Evolutionary conservation across 1,284 basidiomycete species (phyloP), one percentile per base, ranked within the genome.

Genomic region (Veloboletus limbatus): DNA sequence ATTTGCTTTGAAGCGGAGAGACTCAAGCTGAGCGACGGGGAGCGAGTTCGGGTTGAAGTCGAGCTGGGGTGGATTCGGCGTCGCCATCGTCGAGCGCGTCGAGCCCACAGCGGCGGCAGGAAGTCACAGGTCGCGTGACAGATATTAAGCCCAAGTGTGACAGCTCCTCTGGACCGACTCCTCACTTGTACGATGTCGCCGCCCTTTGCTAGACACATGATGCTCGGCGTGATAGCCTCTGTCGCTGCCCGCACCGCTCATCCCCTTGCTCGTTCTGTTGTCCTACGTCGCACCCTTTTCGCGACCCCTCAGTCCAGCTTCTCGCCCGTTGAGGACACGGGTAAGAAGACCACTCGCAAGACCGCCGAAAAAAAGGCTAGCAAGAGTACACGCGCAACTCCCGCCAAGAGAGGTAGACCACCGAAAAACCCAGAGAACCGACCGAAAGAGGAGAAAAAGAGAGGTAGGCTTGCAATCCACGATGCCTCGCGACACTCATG

Each of bases 1-100:
- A 44, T 75, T 78, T 2, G 82, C 75, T 53, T 88, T 87, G 70
- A 85, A 87, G 37, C 74, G 74, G 28, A 89, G 70, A 1, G 84
- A 87, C 55, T 90, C 85, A 3, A 90, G 76, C 50, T 87, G 85
- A 3, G 73, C 64, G 14, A 75, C 56, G 9, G 65, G 77, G 14
- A 69, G 69, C 27, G 48, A 45, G 25, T 33, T 45, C 10, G n/a
- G n/a, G n/a, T n/a, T n/a, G n/a, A n/a, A n/a, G n/a, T n/a, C n/a
- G n/a, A n/a, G n/a, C n/a, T n/a, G n/a, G n/a, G n/a, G n/a, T n/a
- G n/a, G n/a, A n/a, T n/a, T n/a, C n/a, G n/a, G n/a, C n/a, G n/a
- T n/a, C n/a, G n/a, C n/a, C n/a, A n/a, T n/a, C n/a, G n/a, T n/a
- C n/a, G n/a, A n/a, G n/a, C n/a, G n/a, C n/a, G n/a, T n/a, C n/a